Evolutionary conservation across 1,139 yeast species (phyloP).

Genomic region (Yamadazyma dushanensis): DNA sequence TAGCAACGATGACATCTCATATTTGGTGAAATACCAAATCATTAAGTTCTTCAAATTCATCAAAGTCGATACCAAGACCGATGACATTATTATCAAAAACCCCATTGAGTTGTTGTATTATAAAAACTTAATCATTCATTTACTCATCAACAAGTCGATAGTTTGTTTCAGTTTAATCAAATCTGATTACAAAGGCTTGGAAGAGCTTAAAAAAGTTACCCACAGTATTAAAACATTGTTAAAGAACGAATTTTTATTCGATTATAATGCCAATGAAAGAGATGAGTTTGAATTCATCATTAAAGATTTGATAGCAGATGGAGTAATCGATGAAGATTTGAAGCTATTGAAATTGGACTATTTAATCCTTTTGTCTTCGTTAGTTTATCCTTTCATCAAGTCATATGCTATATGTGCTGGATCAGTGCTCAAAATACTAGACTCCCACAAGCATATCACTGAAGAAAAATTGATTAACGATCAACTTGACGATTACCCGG

Average conservation of each 20-base stretch:
- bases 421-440: conserved; percentile 19
- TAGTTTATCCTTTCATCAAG: conserved; percentile 42
- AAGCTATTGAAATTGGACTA: conserved; percentile 25
- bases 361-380: conserved; percentile 27
- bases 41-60: conserved; percentile 37
- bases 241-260: conserved; percentile 48
- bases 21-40: conserved; percentile 30
- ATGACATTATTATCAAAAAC: conserved; percentile 30
- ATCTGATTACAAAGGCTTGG: conserved; percentile 6
- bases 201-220: conserved; percentile 9
- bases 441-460: conserved; percentile 12
- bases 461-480: conserved; percentile 24
- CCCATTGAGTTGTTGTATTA: conserved; percentile 46
- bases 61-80: conserved; percentile 28
- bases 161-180: conserved; percentile 31
- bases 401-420: conserved; percentile 37
- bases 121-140: conserved; percentile 44
- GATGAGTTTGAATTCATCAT: conserved; percentile 33
- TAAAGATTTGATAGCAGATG: conserved; percentile 23
- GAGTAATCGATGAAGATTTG: conserved; percentile 21
- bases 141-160: conserved; percentile 39
- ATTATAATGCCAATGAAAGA: conserved; percentile 36
- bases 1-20: conserved; percentile 19
- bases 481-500: conserved; percentile 31
- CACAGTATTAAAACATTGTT: conserved; percentile 33